These are phyloP conservation scores for Chenopodium berlandieri DNA, from an alignment of 148 eudicot genomes.

Conservation along the genomic window DNA sequence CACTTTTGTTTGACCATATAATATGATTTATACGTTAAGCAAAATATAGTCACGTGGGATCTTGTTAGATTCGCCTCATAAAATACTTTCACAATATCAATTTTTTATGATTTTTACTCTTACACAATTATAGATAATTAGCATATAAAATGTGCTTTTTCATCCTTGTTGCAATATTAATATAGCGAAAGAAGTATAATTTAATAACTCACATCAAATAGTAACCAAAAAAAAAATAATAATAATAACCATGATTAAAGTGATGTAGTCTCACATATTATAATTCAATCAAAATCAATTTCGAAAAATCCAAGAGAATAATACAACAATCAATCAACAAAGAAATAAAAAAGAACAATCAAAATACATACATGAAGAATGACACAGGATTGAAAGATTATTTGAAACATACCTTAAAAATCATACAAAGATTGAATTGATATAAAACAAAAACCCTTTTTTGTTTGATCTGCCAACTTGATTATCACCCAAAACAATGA, in stretches of 20 bases:
- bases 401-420: slow-evolving; percentile 19
- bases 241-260: neutral
- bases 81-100: too few species aligned
- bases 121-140: too few species aligned
- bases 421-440: neutral
- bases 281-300: neutral
- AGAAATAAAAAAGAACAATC: neutral
- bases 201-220: neutral
- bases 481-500: slow-evolving; percentile 2
- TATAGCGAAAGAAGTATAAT: too few species aligned
- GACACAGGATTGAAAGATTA: neutral
- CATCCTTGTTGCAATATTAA: too few species aligned
- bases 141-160: too few species aligned
- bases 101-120: too few species aligned
- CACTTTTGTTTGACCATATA: too few species aligned
- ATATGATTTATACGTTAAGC: too few species aligned
- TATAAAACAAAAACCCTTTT: neutral
- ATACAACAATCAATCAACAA: neutral
- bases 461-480: slow-evolving; percentile 9
- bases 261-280: neutral
- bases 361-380: neutral
- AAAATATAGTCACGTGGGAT: too few species aligned
- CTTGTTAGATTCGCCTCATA: too few species aligned
- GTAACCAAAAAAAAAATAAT: too few species aligned
- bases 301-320: neutral